Percentiles rank a stretch among this genome's conserved stretches.
Evolutionary conservation across 2,329 filamentous ascomycete genomes (phyloP).

Genomic region (Pyricularia pennisetigena): DNA sequence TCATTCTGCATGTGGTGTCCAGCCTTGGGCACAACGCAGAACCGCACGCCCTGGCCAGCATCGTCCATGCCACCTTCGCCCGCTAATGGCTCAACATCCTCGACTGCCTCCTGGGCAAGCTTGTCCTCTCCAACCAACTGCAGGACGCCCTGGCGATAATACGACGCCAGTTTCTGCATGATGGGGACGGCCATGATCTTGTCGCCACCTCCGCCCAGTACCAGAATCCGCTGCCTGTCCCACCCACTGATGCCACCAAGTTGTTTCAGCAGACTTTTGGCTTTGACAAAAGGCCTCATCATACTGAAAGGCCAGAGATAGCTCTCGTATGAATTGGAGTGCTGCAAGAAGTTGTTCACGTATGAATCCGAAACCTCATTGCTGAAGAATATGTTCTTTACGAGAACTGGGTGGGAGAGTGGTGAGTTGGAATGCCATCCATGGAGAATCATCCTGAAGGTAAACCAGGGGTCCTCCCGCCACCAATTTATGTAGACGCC

Average conservation of each 20-base stretch:
- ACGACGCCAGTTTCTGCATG: constrained; percentile 25
- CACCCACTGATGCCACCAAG: not conserved
- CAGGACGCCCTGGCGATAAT: constrained; percentile 24
- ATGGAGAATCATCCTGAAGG: constrained; percentile 33
- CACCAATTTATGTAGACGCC: constrained; percentile 36
- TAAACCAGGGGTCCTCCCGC: constrained; percentile 36
- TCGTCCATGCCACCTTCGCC: constrained; percentile 17
- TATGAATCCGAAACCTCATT: constrained; percentile 25
- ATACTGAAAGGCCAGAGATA: constrained; percentile 41
- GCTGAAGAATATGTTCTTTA: constrained; percentile 41
- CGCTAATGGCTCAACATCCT: constrained; percentile 8
- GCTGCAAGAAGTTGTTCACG: constrained; percentile 30
- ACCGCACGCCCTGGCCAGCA: constrained; percentile 25
- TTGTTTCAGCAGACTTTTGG: constrained; percentile 21
- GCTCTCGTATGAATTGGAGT: constrained; percentile 38
- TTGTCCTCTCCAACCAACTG: constrained; percentile 19
- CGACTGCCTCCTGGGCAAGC: constrained; percentile 14
- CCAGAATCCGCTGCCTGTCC: constrained; percentile 20
- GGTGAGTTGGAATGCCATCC: constrained; percentile 39
- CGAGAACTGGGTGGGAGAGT: constrained; percentile 37
- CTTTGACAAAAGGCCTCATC: constrained; percentile 25
- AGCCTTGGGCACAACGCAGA: constrained; percentile 30
- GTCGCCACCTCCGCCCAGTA: constrained; percentile 29
- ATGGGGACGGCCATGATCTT: constrained; percentile 27
- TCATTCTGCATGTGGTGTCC: constrained; percentile 47